phyloP scores from a whole-genome alignment of 2,329 filamentous ascomycete genomes.

The Botrytis fabae region DNA sequence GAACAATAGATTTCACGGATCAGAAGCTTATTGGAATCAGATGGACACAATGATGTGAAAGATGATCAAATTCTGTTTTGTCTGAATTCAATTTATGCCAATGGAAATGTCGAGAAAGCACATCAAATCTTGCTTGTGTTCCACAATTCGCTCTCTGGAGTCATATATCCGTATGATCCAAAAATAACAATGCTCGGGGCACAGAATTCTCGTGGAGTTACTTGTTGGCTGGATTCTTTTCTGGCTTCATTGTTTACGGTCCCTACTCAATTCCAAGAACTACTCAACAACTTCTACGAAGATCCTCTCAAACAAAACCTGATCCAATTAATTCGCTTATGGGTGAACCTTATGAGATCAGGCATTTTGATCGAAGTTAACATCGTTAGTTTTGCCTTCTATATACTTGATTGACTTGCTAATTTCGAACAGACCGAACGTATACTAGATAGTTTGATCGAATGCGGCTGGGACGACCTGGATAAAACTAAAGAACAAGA shows the following conservation, averaged over 20 bases:
- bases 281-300: conserved; percentile 72
- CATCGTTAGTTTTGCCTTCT: conserved; percentile 57
- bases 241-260: conserved; percentile 93
- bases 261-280: conserved; percentile 86
- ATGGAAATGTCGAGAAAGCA: conserved; percentile 71
- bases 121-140: conserved; percentile 76
- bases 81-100: conserved; percentile 61
- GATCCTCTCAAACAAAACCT: conserved; percentile 72
- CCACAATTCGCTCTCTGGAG: conserved; percentile 77
- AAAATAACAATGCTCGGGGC: conserved; percentile 75
- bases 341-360: conserved; percentile 87
- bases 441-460: conserved; percentile 77
- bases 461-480: conserved; percentile 88
- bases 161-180: conserved; percentile 73
- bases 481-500: conserved; percentile 81
- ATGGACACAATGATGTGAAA: conserved; percentile 57
- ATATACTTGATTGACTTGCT: conserved; percentile 22
- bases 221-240: conserved; percentile 91
- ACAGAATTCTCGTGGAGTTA: conserved; percentile 80
- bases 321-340: conserved; percentile 76
- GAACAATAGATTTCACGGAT: conserved; percentile 51
- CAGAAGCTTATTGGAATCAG: conserved; percentile 51
- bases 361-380: conserved; percentile 84
- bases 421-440: conserved; percentile 63
- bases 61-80: conserved; percentile 64